Conservation (phyloP, 306 rosid genomes). For the Rosa lucieae region DNA sequence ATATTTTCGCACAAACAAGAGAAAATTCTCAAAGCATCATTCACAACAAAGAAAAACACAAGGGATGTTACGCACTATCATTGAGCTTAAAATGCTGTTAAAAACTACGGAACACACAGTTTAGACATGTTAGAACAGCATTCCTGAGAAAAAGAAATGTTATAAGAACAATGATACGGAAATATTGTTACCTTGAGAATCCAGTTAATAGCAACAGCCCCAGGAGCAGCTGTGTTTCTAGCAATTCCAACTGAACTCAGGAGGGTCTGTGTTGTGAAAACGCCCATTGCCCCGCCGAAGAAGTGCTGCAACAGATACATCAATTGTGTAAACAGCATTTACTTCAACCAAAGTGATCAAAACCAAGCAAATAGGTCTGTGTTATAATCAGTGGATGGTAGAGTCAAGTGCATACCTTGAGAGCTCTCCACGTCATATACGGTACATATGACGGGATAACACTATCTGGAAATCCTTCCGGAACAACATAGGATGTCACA, state of each 20-base stretch:
- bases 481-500: slow-evolving; percentile 88
- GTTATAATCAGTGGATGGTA: not conserved
- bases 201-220: slow-evolving; percentile 96
- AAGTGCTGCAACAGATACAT: slow-evolving; percentile 55
- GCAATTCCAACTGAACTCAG: slow-evolving; percentile 86
- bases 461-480: slow-evolving; percentile 90
- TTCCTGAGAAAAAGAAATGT: not conserved
- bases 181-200: slow-evolving; percentile 70
- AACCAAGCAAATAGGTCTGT: not conserved
- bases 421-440: slow-evolving; percentile 95
- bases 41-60: not conserved
- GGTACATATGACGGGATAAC: slow-evolving; percentile 93
- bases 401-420: slow-evolving; percentile 54
- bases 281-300: slow-evolving; percentile 99
- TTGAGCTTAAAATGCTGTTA: not conserved
- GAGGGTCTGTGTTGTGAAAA: slow-evolving; percentile 93
- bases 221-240: slow-evolving; percentile 64
- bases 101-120: not conserved
- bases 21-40: not conserved
- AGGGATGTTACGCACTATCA: not conserved
- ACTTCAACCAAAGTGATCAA: not conserved
- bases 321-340: slow-evolving; percentile 6
- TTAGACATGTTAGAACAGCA: not conserved
- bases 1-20: not conserved
- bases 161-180: not conserved